A percentile compares a stretch with the other conserved stretches of the same genome.
phyloP scores from a whole-genome alignment of 371 early-diverging fungal species.

The Lichtheimia corymbifera region DNA sequence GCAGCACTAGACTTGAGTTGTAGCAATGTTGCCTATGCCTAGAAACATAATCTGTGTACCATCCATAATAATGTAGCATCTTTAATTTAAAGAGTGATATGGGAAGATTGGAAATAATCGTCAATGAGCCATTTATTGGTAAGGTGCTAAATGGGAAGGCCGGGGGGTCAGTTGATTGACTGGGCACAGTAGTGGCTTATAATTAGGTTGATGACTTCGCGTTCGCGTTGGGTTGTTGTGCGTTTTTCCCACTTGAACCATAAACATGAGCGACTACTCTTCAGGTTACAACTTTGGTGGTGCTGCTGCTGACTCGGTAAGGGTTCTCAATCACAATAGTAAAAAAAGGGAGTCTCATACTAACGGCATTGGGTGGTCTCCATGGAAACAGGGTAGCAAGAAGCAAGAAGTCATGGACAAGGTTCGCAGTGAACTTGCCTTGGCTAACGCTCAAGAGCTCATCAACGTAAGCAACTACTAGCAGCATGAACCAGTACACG shows the following conservation, averaged over 20 bases:
- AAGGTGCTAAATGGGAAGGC: too few species aligned
- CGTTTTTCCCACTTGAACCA: conserved; percentile 3
- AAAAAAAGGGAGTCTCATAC: neutral
- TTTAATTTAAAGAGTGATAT: too few species aligned
- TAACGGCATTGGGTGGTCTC: neutral
- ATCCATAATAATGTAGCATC: too few species aligned
- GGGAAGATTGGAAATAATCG: too few species aligned
- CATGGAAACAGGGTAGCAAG: conserved; percentile 49
- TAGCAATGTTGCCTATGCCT: too few species aligned
- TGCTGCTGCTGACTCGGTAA: conserved; percentile 23
- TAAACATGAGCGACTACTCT: conserved; percentile 42
- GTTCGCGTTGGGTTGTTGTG: neutral
- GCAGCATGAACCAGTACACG: neutral
- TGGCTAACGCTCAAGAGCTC: conserved; percentile 88
- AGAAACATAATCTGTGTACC: too few species aligned
- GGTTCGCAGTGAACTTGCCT: conserved; percentile 79
- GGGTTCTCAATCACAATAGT: neutral
- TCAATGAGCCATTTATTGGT: too few species aligned
- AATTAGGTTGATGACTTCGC: too few species aligned
- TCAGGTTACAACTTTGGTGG: conserved; percentile 40
- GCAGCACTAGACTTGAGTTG: too few species aligned
- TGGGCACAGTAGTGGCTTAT: too few species aligned
- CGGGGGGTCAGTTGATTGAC: too few species aligned
- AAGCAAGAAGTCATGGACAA: conserved; percentile 87
- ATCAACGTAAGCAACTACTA: conserved; percentile 60